Evolutionary conservation across 352 stramenopile genomes (phyloP), one percentile per base, ranked within the genome.

Genomic region (Globisporangium echinulatum): DNA sequence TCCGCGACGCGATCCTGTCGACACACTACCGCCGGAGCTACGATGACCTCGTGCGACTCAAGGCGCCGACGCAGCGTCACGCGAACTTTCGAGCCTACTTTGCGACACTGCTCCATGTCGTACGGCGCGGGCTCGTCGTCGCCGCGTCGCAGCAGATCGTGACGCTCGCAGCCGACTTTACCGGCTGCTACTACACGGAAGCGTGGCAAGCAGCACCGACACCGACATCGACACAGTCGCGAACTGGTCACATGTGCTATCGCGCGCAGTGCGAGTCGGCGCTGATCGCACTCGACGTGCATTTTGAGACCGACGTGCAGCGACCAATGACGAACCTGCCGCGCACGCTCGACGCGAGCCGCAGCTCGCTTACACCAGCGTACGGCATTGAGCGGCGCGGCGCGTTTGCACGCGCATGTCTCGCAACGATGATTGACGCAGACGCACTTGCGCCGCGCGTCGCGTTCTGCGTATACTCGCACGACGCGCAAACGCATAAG

Each of bases 271-370:
- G 84, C 56, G 40, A 72, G 9, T 19, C 47, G 48, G 17, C 59
- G 1, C 33, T 67, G 2, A 72, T 92, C 9, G n/a, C 49, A 0
- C 54, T 75, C 4, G 67, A 72, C 14, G 64, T 93, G 14, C 82
- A 93, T 44, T 71, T 60, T 3, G 84, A 93, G 40, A 49, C 54
- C 4, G 54, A 64, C 15, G n/a, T 82, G 15, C 9, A 56, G 36
- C 59, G 91, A 8, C 84, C 82, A 0, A 93, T 93, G 84, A 85
- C 76, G 0, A 92, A 93, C 52, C 49, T 90, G 36, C 82, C 84
- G 11, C 70, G 75, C 14, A 84, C 84, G 5, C 54, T 93, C 9
- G 84, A 93, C 40, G 40, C 66, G 13, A 81, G 76, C 51, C 67
- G 84, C 9, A 75, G 66, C 9, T 61, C 42, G 5, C 64, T 74